phyloP scores from a whole-genome alignment of 1,284 basidiomycete genomes.

The Boletus smithii region DNA sequence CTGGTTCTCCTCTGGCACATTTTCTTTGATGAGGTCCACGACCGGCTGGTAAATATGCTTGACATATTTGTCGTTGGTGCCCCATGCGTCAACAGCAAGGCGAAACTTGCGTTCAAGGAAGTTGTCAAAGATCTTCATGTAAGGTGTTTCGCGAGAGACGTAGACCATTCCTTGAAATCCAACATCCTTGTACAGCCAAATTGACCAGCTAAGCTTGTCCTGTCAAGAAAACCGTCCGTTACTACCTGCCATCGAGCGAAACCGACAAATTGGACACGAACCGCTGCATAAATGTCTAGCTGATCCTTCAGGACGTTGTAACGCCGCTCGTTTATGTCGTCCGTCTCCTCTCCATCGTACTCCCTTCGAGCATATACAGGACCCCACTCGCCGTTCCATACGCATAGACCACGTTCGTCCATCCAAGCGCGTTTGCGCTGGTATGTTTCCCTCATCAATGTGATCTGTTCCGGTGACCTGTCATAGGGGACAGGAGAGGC shows the following conservation, averaged over 20 bases:
- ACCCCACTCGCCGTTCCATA: conserved; percentile 42
- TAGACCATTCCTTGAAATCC: conserved; percentile 56
- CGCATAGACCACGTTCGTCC: conserved; percentile 28
- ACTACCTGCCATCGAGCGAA: conserved; percentile 1
- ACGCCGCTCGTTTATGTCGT: conserved; percentile 42
- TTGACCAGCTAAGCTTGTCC: conserved; percentile 48
- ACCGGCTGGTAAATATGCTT: conserved; percentile 58
- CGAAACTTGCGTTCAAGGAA: conserved; percentile 58
- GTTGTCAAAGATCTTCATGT: conserved; percentile 45
- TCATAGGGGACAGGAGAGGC: conserved; percentile 33
- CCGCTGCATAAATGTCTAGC: conserved; percentile 45
- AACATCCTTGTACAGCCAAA: conserved; percentile 61
- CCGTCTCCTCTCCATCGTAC: conserved; percentile 26
- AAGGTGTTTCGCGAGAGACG: conserved; percentile 45
- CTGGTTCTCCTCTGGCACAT: conserved; percentile 39
- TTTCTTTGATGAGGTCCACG: conserved; percentile 47
- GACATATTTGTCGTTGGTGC: conserved; percentile 54
- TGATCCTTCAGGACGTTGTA: conserved; percentile 48
- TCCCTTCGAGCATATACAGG: conserved; percentile 29
- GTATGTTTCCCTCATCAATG: conserved; percentile 29
- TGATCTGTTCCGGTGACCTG: conserved; percentile 31
- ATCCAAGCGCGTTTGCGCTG: conserved; percentile 35
- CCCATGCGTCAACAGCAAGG: conserved; percentile 66
- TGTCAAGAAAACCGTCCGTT: conserved; percentile 17
- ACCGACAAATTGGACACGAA: conserved; percentile 3